Evolutionary conservation across 192 early-diverging fungal species (phyloP).

Genomic region (Funneliformis geosporum): DNA sequence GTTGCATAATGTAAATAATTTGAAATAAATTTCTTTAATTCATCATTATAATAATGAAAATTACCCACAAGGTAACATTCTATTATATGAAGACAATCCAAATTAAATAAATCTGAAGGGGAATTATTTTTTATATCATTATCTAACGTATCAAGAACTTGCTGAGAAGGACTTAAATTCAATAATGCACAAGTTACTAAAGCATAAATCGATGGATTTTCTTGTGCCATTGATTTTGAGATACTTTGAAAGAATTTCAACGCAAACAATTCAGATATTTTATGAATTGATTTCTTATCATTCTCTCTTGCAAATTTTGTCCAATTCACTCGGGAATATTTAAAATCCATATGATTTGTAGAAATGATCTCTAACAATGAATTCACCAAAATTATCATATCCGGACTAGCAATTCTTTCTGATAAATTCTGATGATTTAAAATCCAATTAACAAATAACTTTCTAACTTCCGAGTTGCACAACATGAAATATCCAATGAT

Average conservation of each 20-base stretch:
- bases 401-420: background rate
- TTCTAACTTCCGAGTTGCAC: background rate
- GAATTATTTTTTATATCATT: background rate
- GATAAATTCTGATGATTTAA: background rate
- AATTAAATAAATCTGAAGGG: background rate
- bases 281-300: slow-evolving; percentile 34
- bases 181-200: slow-evolving; percentile 6
- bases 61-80: slow-evolving; percentile 5
- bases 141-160: slow-evolving; percentile 3
- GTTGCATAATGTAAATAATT: slow-evolving; percentile 26
- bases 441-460: slow-evolving; percentile 9
- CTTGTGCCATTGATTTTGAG: background rate
- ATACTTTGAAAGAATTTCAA: slow-evolving; percentile 32
- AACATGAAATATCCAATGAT: slow-evolving; percentile 24
- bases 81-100: slow-evolving; percentile 30
- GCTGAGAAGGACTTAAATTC: background rate
- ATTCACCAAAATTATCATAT: background rate
- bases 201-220: background rate
- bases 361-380: background rate
- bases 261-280: slow-evolving; percentile 23
- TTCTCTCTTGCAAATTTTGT: slow-evolving; percentile 29
- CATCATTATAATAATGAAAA: background rate
- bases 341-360: background rate
- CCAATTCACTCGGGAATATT: slow-evolving; percentile 18
- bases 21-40: slow-evolving; percentile 20